phyloP scores from a whole-genome alignment of 352 stramenopile genomes.

The Pythium brachiatum region DNA sequence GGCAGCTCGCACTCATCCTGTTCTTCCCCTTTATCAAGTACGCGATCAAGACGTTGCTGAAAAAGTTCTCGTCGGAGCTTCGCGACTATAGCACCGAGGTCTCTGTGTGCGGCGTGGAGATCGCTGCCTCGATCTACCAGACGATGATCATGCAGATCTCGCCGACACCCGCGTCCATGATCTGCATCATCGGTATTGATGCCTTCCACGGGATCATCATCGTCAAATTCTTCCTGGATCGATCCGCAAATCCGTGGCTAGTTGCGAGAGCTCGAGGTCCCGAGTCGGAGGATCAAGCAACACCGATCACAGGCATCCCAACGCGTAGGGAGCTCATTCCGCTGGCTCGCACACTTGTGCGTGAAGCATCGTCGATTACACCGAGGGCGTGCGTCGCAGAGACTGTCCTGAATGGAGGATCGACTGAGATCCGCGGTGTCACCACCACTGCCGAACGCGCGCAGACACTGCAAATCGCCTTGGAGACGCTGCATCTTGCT shows the following conservation, averaged over 20 bases:
- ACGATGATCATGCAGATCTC: neutral
- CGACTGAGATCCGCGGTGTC: neutral
- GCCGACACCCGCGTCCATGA: neutral
- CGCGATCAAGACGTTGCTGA: neutral
- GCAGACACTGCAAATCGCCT: neutral
- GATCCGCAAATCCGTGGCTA: neutral
- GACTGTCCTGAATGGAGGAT: neutral
- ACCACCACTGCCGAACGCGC: neutral
- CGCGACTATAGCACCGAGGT: neutral
- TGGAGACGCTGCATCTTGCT: neutral
- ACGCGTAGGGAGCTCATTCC: neutral
- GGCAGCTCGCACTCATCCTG: neutral
- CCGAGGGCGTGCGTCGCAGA: no score
- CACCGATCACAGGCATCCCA: no score
- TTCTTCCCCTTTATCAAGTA: neutral
- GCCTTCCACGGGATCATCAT: neutral
- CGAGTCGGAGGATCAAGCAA: no score
- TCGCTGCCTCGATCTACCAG: neutral
- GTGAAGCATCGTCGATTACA: neutral
- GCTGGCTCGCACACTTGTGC: neutral
- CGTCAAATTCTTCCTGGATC: neutral
- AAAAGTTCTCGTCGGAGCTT: neutral
- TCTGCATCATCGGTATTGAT: neutral
- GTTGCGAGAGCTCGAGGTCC: neutral
- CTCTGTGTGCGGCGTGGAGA: neutral